A percentile compares a stretch with the other conserved stretches of the same genome.
Conservation (phyloP, 169 alveolate species). For the Eimeria falciformis region DNA sequence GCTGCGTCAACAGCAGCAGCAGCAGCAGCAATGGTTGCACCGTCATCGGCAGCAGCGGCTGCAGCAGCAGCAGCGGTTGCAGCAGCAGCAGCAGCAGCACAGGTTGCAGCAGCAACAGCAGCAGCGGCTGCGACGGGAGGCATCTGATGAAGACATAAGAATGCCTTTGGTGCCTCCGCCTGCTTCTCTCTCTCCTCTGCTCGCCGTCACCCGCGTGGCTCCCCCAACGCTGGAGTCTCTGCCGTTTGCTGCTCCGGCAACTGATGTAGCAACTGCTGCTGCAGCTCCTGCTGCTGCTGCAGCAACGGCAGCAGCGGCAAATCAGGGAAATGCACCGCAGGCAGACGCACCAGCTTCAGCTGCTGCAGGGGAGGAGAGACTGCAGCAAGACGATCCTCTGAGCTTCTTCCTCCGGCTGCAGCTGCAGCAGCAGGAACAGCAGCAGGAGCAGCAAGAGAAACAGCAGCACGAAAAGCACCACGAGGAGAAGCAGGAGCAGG, state of each 20-base stretch:
- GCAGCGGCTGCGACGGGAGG: slow-evolving; percentile 36
- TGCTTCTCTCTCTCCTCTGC: slow-evolving; percentile 26
- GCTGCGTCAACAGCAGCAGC: slow-evolving; percentile 27
- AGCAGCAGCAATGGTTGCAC: neutral
- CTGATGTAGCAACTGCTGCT: slow-evolving; percentile 4
- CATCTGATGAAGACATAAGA: slow-evolving; percentile 53
- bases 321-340: neutral
- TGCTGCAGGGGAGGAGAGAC: neutral
- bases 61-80: slow-evolving; percentile 38
- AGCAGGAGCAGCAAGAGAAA: neutral
- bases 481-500: no score
- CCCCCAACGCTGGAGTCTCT: slow-evolving; percentile 14
- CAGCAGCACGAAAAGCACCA: no score
- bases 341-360: neutral
- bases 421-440: neutral
- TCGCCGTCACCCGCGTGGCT: slow-evolving; percentile 26
- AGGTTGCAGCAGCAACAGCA: slow-evolving; percentile 29
- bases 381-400: neutral
- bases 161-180: slow-evolving; percentile 65
- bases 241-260: neutral
- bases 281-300: neutral
- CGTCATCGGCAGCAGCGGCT: slow-evolving; percentile 10
- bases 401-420: slow-evolving; percentile 3
- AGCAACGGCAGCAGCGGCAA: neutral
- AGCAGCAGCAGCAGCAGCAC: neutral